These are phyloP conservation scores for Arthonia radiata DNA, from an alignment of 495 filamentous ascomycete genomes.

Conservation along the genomic window DNA sequence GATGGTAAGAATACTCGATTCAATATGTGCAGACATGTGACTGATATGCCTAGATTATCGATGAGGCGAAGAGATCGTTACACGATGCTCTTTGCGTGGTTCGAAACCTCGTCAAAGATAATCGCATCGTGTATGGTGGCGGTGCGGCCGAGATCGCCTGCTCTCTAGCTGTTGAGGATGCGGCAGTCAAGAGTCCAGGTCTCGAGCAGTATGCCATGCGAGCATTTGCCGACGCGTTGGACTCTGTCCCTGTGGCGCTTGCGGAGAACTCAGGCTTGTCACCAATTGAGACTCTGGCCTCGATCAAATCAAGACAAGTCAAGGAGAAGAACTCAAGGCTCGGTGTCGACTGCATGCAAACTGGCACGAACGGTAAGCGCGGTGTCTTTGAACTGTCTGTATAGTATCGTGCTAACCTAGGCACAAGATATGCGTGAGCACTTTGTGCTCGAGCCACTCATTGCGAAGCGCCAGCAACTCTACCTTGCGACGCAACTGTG, in stretches of 20 bases:
- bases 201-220: conserved; percentile 98
- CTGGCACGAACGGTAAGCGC: conserved; percentile 53
- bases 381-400: conserved; percentile 1
- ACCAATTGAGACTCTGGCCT: conserved; percentile 82
- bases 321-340: conserved; percentile 66
- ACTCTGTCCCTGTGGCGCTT: conserved; percentile 85
- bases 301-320: conserved; percentile 86
- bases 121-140: conserved; percentile 95
- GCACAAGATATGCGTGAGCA: conserved; percentile 68
- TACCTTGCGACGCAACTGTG: conserved; percentile 90
- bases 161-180: conserved; percentile 85
- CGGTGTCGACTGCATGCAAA: conserved; percentile 94
- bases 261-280: conserved; percentile 92
- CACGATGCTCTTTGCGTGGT: conserved; percentile 97
- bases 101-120: conserved; percentile 84
- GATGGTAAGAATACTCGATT: no score
- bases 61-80: conserved; percentile 91
- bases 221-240: conserved; percentile 85
- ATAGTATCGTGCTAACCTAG: conserved; percentile 5
- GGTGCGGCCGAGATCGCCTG: conserved; percentile 96
- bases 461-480: conserved; percentile 91
- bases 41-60: conserved; percentile 49
- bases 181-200: conserved; percentile 80
- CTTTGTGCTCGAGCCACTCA: conserved; percentile 93
- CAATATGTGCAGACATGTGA: conserved; percentile 13